Evolutionary conservation across 2,329 filamentous ascomycete species (phyloP), one percentile per base, ranked within the genome.

Genomic region (Uncinocarpus reesii): DNA sequence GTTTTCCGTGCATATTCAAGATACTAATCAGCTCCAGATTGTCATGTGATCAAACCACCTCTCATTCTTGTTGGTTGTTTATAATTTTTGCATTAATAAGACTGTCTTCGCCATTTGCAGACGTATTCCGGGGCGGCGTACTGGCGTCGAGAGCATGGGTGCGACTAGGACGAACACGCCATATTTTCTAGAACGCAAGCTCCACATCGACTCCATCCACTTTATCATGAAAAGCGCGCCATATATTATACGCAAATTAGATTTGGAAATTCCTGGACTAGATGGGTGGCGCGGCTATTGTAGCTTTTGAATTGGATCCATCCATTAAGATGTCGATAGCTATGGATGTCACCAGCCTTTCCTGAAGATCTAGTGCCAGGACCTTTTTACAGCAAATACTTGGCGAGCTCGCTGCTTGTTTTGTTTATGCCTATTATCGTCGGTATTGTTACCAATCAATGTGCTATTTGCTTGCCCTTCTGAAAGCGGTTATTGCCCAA

Each of bases 11-110:
- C 10, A 34, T 5, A 23, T 21, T 29, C 13, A 31, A 16, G 15
- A 42, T 45, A 23, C 48, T 47, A 42, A 52, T 26, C 10, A 31
- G 34, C n/a, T 45, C 21, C 42, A 59, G 56, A 47, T 57, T 41
- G 52, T 58, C 31, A 60, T 60, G 57, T 60, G 48, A 58, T 48
- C 8, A 38, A 11, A 18, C 29, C 16, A 26, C 34, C n/a, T 7
- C 16, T n/a, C 18, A 3, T 21, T 5, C 20, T 4, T 40, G 6
- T 36, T 35, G 10, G 8, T 37, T 37, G 7, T 36, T 26, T 11
- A 35, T 36, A 4, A 13, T 23, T 15, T 15, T 36, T 36, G 28
- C 46, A 34, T 43, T 43, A 34, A 41, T 37, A 35, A 43, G 46
- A 21, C 29, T 37, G 21, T 7, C 11, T 20, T 18, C 21, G 16